Evolutionary conservation across 1,284 basidiomycete species (phyloP).

Genomic region (Melampsora larici-populina): DNA sequence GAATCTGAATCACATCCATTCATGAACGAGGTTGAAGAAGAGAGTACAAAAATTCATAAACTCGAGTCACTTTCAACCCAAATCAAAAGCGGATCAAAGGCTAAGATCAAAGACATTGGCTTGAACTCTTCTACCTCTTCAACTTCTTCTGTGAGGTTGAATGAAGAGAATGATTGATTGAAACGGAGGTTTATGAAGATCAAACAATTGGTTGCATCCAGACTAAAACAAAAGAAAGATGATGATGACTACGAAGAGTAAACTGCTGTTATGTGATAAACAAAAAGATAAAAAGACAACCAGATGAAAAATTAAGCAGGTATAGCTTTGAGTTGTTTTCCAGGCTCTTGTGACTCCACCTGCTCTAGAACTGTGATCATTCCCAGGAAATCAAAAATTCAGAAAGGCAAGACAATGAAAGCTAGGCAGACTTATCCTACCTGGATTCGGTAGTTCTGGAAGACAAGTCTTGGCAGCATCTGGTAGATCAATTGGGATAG

Average conservation of each 20-base stretch:
- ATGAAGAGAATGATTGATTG: not conserved
- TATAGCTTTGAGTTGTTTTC: conserved; percentile 9
- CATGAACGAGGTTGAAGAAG: conserved; percentile 3
- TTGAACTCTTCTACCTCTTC: not conserved
- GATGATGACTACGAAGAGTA: conserved; percentile 2
- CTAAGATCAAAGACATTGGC: not conserved
- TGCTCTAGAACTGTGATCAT: conserved; percentile 3
- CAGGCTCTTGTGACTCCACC: conserved; percentile 1
- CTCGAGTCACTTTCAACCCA: not conserved
- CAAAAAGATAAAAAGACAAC: conserved; percentile 5
- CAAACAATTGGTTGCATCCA: conserved; percentile 3
- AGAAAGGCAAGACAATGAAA: too few species aligned
- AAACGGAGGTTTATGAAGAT: not conserved
- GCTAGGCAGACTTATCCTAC: too few species aligned
- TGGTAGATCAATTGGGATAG: too few species aligned
- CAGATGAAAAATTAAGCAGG: not conserved
- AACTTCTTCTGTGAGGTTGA: not conserved
- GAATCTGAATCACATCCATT: conserved; percentile 12
- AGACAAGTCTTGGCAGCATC: too few species aligned
- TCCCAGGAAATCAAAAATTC: not conserved
- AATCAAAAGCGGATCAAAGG: not conserved
- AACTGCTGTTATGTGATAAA: not conserved
- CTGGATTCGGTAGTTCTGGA: too few species aligned
- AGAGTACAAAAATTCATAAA: conserved; percentile 6
- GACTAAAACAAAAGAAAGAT: not conserved